Conservation (phyloP, 2,329 filamentous ascomycete species). For the Fusarium domesticum region DNA sequence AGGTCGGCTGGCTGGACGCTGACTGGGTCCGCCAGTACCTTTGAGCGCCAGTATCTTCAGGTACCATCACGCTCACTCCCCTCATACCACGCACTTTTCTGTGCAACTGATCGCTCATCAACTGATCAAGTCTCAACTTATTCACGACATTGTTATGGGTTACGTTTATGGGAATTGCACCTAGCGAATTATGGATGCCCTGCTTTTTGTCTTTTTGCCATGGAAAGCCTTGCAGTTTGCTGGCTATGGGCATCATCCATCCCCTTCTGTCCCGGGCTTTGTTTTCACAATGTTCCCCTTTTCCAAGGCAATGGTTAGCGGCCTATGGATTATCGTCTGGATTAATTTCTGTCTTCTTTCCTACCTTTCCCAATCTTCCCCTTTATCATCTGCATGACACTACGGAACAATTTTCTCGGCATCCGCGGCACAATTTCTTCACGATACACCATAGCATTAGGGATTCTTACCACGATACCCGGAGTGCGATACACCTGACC, state of each 20-base stretch:
- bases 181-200: slow-evolving; percentile 16
- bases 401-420: slow-evolving; percentile 23
- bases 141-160: slow-evolving; percentile 15
- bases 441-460: slow-evolving; percentile 37
- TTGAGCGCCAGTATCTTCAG: slow-evolving; percentile 20
- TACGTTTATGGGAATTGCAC: slow-evolving; percentile 16
- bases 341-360: slow-evolving; percentile 6
- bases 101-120: not conserved
- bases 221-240: not conserved
- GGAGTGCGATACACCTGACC: slow-evolving; percentile 37
- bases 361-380: not conserved
- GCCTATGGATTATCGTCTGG: slow-evolving; percentile 6
- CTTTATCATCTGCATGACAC: slow-evolving; percentile 15
- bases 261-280: slow-evolving; percentile 2
- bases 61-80: not conserved
- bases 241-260: not conserved
- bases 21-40: slow-evolving; percentile 41
- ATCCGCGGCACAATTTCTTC: slow-evolving; percentile 32
- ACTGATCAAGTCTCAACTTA: slow-evolving; percentile 6
- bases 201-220: slow-evolving; percentile 5
- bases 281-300: slow-evolving; percentile 7
- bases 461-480: slow-evolving; percentile 40
- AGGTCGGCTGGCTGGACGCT: slow-evolving; percentile 75
- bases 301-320: slow-evolving; percentile 11
- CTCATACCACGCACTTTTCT: not conserved